Evolutionary conservation across 495 filamentous ascomycete species (phyloP).

Genomic region (Apiosordaria backusii): DNA sequence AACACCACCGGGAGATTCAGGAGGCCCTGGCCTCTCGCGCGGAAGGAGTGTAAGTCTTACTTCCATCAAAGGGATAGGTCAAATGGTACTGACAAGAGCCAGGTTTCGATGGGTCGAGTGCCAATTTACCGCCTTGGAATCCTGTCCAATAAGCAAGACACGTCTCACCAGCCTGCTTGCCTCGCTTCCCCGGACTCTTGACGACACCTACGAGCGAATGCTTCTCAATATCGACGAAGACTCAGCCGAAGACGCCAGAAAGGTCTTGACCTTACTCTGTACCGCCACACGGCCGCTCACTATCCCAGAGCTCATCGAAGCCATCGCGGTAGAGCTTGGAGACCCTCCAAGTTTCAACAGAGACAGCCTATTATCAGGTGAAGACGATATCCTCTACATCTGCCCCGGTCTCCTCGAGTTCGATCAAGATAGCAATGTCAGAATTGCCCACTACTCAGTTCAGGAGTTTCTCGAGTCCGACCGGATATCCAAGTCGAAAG

Average conservation of each 20-base stretch:
- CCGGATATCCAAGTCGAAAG: background rate
- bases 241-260: slow-evolving; percentile 1
- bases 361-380: slow-evolving; percentile 3
- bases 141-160: slow-evolving; percentile 9
- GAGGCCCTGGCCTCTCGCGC: background rate
- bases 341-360: slow-evolving; percentile 6
- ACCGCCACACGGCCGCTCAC: background rate
- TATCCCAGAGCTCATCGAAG: slow-evolving; percentile 9
- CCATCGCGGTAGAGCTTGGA: slow-evolving; percentile 6
- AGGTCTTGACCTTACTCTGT: background rate
- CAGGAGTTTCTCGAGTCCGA: slow-evolving; percentile 12
- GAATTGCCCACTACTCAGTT: slow-evolving; percentile 11
- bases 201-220: slow-evolving; percentile 13
- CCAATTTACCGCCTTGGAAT: slow-evolving; percentile 3
- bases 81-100: background rate
- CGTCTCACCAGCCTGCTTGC: background rate
- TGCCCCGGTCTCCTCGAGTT: slow-evolving; percentile 10
- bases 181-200: slow-evolving; percentile 1
- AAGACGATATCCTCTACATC: slow-evolving; percentile 8
- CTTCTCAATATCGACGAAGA: slow-evolving; percentile 9
- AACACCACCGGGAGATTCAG: slow-evolving; percentile 3
- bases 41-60: background rate
- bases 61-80: no score
- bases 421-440: background rate
- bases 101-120: slow-evolving; percentile 15